Conservation (phyloP, 2,329 filamentous ascomycete genomes). For the Trichoderma aggressivum region DNA sequence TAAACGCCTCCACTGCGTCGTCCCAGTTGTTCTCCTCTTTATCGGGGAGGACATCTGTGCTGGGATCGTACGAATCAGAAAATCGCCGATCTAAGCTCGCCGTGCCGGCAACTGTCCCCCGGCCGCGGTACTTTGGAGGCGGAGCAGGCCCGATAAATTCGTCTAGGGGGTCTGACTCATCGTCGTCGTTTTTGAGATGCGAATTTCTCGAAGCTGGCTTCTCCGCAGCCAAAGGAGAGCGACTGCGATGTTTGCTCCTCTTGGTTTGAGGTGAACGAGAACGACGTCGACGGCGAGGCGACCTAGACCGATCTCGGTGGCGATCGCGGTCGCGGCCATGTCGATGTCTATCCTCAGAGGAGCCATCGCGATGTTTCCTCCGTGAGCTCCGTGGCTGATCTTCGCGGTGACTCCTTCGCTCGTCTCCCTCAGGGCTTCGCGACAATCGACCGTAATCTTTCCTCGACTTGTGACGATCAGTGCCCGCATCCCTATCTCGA, state of each 20-base stretch:
- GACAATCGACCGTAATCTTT: slow-evolving; percentile 28
- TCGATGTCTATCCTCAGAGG: background rate
- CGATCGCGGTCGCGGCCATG: slow-evolving; percentile 21
- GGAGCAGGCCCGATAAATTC: slow-evolving; percentile 74
- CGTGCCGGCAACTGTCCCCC: slow-evolving; percentile 59
- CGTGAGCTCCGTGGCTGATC: slow-evolving; percentile 23
- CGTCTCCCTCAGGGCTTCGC: slow-evolving; percentile 22
- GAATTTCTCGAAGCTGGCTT: slow-evolving; percentile 17
- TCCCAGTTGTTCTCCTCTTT: slow-evolving; percentile 65
- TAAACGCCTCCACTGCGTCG: slow-evolving; percentile 70
- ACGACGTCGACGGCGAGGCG: slow-evolving; percentile 27
- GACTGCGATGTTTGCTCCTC: slow-evolving; percentile 33
- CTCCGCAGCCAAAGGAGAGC: slow-evolving; percentile 24
- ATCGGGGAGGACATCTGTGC: slow-evolving; percentile 44
- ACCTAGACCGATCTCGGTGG: slow-evolving; percentile 24
- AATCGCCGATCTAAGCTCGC: slow-evolving; percentile 80
- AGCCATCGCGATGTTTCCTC: background rate
- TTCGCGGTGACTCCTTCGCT: slow-evolving; percentile 15
- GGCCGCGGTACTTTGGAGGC: slow-evolving; percentile 56
- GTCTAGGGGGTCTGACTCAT: slow-evolving; percentile 67
- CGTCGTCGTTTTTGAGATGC: slow-evolving; percentile 10
- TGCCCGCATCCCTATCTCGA: slow-evolving; percentile 21
- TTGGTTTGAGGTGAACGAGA: slow-evolving; percentile 33
- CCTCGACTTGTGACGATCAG: background rate
- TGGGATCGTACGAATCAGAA: slow-evolving; percentile 59